A percentile compares a stretch with the other conserved stretches of the same genome.
phyloP scores from a whole-genome alignment of 345 rosid species.

The Geranium rotundifolium region DNA sequence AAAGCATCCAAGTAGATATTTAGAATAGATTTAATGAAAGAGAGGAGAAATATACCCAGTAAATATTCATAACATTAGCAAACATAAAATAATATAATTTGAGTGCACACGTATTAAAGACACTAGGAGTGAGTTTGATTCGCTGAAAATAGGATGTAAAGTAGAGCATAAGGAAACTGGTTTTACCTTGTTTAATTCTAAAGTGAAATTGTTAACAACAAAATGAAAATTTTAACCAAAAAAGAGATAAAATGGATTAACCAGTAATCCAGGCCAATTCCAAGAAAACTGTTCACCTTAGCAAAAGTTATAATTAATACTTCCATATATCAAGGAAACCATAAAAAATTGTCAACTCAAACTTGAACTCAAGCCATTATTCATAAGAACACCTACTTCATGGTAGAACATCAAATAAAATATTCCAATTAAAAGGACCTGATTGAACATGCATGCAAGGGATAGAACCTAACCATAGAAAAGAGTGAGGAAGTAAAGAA shows the following conservation, averaged over 20 bases:
- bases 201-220: no score
- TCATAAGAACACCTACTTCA: neutral
- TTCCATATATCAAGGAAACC: neutral
- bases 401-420: neutral
- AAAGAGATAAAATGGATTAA: neutral
- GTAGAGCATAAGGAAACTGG: neutral
- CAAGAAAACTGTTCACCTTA: neutral
- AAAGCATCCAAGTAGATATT: constrained; percentile 17
- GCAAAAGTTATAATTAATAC: neutral
- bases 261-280: neutral
- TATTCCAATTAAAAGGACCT: neutral
- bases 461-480: no score
- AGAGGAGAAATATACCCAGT: neutral
- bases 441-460: no score
- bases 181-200: no score
- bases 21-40: constrained; percentile 6
- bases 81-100: neutral
- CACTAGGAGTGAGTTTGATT: neutral
- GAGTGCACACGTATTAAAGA: neutral
- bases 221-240: no score
- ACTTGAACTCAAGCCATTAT: neutral
- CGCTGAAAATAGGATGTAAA: neutral
- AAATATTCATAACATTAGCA: neutral
- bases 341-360: neutral
- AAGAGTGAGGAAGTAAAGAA: neutral